phyloP scores from a whole-genome alignment of 1,284 basidiomycete species.

The Ustilago hordei region DNA sequence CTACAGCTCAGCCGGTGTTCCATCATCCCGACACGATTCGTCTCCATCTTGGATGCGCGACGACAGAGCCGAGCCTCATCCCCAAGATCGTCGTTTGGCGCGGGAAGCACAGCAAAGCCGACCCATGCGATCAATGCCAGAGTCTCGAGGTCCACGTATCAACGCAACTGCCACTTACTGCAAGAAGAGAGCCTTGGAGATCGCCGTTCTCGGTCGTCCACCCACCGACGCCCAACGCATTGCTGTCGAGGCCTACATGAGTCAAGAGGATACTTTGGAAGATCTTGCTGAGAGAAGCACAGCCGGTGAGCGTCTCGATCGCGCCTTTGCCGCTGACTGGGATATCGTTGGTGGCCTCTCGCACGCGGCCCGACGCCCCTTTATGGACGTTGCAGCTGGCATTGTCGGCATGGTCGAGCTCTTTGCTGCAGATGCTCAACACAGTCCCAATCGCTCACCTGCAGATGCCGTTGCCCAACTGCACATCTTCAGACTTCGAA shows the following conservation, averaged over 20 bases:
- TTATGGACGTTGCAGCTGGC: conserved; percentile 46
- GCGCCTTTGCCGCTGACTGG: conserved; percentile 42
- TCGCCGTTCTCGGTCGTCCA: conserved; percentile 37
- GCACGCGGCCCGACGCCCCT: conserved; percentile 30
- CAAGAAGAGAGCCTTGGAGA: conserved; percentile 28
- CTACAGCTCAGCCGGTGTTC: conserved; percentile 14
- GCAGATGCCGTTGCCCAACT: conserved; percentile 13
- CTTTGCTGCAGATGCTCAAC: not conserved
- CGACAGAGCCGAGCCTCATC: conserved; percentile 9
- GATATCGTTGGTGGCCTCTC: conserved; percentile 34
- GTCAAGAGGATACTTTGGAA: conserved; percentile 22
- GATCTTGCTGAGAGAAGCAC: conserved; percentile 21
- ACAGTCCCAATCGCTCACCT: not conserved
- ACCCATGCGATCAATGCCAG: conserved; percentile 18
- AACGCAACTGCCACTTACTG: conserved; percentile 24
- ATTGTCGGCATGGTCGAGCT: conserved; percentile 40
- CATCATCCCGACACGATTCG: conserved; percentile 12
- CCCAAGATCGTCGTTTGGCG: conserved; percentile 24
- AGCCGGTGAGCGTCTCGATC: conserved; percentile 37
- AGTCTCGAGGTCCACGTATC: conserved; percentile 15
- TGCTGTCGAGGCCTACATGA: conserved; percentile 22
- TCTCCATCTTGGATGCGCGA: conserved; percentile 13
- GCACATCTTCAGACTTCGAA: conserved; percentile 36
- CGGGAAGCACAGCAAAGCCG: conserved; percentile 13
- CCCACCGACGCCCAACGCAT: conserved; percentile 26